These are phyloP conservation scores for Fomitopsis pinicola DNA, from an alignment of 1,284 basidiomycete genomes.

Conservation along the genomic window DNA sequence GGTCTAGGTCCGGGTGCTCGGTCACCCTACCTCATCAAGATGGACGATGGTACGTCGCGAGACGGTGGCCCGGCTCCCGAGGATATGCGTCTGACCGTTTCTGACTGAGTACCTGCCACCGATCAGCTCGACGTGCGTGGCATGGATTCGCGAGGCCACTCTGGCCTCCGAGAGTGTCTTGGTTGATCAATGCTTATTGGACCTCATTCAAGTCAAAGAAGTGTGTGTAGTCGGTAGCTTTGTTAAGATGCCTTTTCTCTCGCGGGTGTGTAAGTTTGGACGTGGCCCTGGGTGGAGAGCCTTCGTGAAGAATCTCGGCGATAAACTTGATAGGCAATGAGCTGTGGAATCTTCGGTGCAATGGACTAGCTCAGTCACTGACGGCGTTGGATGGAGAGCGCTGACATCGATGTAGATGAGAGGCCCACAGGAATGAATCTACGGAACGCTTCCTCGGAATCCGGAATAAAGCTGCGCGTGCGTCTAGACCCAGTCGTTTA, in stretches of 20 bases:
- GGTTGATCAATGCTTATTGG: neutral
- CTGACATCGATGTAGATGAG: neutral
- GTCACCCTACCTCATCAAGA: too few species aligned
- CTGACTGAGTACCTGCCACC: neutral
- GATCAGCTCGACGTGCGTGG: neutral
- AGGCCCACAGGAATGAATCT: neutral
- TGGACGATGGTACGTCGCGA: neutral
- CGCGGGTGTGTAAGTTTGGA: neutral
- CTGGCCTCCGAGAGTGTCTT: neutral
- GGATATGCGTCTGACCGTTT: neutral
- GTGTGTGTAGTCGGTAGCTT: neutral
- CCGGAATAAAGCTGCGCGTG: neutral
- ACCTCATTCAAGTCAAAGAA: neutral
- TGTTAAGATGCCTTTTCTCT: neutral
- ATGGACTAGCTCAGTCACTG: neutral
- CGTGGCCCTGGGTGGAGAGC: neutral
- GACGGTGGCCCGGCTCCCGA: neutral
- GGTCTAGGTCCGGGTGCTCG: too few species aligned
- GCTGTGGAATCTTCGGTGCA: neutral
- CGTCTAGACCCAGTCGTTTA: neutral
- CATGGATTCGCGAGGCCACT: neutral
- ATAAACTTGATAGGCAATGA: slow-evolving; percentile 1
- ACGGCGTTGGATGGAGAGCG: neutral
- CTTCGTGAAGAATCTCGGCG: neutral
- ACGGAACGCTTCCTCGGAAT: neutral